Evolutionary conservation across 768 basidiomycete genomes (phyloP).

Genomic region (Chalciporus pseudorubinellus): DNA sequence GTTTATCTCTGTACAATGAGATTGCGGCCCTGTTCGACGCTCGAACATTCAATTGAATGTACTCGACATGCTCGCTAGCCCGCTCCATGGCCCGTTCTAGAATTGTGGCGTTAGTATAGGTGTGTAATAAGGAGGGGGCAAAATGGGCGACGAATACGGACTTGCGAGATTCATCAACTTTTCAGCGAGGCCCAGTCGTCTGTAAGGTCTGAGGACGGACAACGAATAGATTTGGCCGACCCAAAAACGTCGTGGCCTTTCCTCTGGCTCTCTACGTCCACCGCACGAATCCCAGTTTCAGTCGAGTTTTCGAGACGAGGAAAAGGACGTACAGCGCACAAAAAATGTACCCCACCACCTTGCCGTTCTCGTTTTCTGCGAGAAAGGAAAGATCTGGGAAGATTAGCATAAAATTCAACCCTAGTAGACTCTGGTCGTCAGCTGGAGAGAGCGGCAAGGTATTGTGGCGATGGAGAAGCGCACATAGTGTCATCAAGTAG

Average conservation of each 20-base stretch:
- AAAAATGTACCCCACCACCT: slow-evolving; percentile 56
- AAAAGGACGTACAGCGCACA: slow-evolving; percentile 47
- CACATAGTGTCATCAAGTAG: slow-evolving; percentile 37
- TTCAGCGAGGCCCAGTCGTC: slow-evolving; percentile 29
- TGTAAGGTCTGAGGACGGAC: slow-evolving; percentile 26
- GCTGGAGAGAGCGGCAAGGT: background rate
- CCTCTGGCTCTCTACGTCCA: slow-evolving; percentile 23
- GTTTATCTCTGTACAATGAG: slow-evolving; percentile 20
- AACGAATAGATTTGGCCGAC: slow-evolving; percentile 32
- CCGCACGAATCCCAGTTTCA: background rate
- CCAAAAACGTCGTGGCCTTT: slow-evolving; percentile 2
- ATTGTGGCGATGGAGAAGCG: background rate
- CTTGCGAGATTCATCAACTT: slow-evolving; percentile 27
- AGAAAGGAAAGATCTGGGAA: slow-evolving; percentile 58
- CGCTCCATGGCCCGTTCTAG: slow-evolving; percentile 26
- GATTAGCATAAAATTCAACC: slow-evolving; percentile 44
- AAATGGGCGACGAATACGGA: slow-evolving; percentile 7
- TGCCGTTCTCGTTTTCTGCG: slow-evolving; percentile 47
- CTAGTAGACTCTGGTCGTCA: slow-evolving; percentile 25
- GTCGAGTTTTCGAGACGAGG: background rate
- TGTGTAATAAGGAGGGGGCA: background rate
- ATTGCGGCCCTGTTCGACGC: slow-evolving; percentile 26
- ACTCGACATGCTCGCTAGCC: slow-evolving; percentile 11
- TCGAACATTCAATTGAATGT: slow-evolving; percentile 30
- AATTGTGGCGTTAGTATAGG: slow-evolving; percentile 2